Percentiles rank a stretch among this genome's conserved stretches.
These are phyloP conservation scores for Lentinula sp. DNA, from an alignment of 768 basidiomycete species.

Conservation along the genomic window DNA sequence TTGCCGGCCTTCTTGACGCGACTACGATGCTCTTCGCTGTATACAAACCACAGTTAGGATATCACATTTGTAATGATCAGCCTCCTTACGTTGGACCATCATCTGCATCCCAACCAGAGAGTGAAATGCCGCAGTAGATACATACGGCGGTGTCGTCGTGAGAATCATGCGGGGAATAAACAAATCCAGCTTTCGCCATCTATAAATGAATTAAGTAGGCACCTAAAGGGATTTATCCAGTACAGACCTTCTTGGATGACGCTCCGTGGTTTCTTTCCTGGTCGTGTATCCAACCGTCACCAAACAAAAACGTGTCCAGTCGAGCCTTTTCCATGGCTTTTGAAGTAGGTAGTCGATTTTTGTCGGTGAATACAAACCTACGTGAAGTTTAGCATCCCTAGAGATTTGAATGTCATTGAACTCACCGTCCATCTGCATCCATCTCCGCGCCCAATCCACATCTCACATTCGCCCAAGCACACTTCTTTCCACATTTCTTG, in stretches of 20 bases:
- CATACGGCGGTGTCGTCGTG: conserved; percentile 83
- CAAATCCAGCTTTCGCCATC: conserved; percentile 91
- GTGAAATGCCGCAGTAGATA: conserved; percentile 72
- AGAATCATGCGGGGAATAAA: conserved; percentile 61
- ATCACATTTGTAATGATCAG: neutral
- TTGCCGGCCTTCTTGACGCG: conserved; percentile 46
- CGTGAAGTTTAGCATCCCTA: neutral
- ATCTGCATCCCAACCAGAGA: conserved; percentile 81
- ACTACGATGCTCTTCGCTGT: conserved; percentile 70
- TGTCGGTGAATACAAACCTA: conserved; percentile 57
- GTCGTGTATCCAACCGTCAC: conserved; percentile 69
- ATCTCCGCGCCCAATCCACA: conserved; percentile 63
- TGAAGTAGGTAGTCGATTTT: conserved; percentile 56
- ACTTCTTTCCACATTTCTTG: conserved; percentile 54
- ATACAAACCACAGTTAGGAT: conserved; percentile 7
- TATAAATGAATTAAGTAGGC: conserved; percentile 21
- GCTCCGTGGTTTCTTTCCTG: conserved; percentile 53
- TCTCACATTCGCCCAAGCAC: conserved; percentile 77
- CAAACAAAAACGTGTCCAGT: conserved; percentile 52
- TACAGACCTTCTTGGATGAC: conserved; percentile 59
- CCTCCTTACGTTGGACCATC: conserved; percentile 83
- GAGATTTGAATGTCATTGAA: neutral
- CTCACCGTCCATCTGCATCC: conserved; percentile 52
- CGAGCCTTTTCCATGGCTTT: conserved; percentile 71
- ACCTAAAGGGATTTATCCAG: neutral